Conservation (phyloP, 2,329 filamentous ascomycete genomes). For the Fusarium acutatum region DNA sequence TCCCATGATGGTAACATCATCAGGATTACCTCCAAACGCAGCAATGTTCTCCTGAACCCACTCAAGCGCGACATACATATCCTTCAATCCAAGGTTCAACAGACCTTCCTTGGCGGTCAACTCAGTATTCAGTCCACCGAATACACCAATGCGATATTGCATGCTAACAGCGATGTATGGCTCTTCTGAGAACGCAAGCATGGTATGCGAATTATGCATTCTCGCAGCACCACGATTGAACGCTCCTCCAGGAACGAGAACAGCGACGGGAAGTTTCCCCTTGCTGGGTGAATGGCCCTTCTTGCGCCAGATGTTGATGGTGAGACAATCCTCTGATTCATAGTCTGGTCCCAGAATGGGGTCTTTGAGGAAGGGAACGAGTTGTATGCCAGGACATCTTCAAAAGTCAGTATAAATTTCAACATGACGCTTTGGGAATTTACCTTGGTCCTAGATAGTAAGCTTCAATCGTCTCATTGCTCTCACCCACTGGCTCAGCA, state of each 20-base stretch:
- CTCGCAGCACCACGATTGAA: conserved; percentile 45
- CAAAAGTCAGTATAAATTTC: not conserved
- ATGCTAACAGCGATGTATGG: conserved; percentile 60
- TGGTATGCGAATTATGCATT: conserved; percentile 53
- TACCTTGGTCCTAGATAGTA: conserved; percentile 38
- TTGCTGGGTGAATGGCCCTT: conserved; percentile 17
- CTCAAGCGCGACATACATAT: conserved; percentile 56
- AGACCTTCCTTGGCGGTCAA: conserved; percentile 60
- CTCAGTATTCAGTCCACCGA: conserved; percentile 65
- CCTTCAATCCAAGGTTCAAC: conserved; percentile 62
- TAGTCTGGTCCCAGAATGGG: conserved; percentile 42
- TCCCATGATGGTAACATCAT: conserved; percentile 59
- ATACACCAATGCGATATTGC: conserved; percentile 59
- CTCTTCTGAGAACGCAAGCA: conserved; percentile 58
- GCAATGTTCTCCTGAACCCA: conserved; percentile 63
- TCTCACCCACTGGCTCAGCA: conserved; percentile 41
- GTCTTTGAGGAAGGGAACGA: conserved; percentile 45
- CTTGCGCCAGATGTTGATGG: conserved; percentile 39
- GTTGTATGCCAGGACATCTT: conserved; percentile 45
- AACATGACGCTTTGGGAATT: not conserved
- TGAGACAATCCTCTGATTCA: conserved; percentile 44
- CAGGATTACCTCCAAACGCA: conserved; percentile 59
- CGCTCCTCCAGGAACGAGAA: conserved; percentile 43
- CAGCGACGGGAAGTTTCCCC: conserved; percentile 38
- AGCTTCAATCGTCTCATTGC: conserved; percentile 39